These are phyloP conservation scores for Camelina laxa DNA, from an alignment of 345 rosid genomes.

Conservation along the genomic window DNA sequence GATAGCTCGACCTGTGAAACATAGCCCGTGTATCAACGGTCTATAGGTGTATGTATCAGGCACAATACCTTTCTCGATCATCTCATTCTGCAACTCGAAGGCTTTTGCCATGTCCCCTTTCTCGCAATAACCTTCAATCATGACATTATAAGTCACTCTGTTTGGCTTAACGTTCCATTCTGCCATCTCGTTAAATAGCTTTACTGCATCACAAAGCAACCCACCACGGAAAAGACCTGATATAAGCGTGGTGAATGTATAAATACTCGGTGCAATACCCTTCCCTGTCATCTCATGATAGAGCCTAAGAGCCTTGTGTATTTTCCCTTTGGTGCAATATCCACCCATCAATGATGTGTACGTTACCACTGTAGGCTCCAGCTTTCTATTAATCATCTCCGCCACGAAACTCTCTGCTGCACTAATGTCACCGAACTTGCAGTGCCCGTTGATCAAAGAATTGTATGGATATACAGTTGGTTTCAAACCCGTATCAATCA, in stretches of 20 bases:
- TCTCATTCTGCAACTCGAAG: conserved; percentile 65
- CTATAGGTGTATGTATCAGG: conserved; percentile 89
- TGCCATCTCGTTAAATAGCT: conserved; percentile 67
- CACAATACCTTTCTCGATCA: conserved; percentile 68
- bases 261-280: conserved; percentile 65
- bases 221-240: conserved; percentile 69
- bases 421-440: conserved; percentile 67
- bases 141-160: conserved; percentile 80
- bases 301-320: conserved; percentile 65
- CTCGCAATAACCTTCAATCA: conserved; percentile 78
- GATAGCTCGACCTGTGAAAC: conserved; percentile 60
- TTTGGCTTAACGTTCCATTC: conserved; percentile 62
- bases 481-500: conserved; percentile 57
- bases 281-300: conserved; percentile 88
- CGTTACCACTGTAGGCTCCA: conserved; percentile 74
- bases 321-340: conserved; percentile 65
- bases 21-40: conserved; percentile 79
- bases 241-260: conserved; percentile 75
- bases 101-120: conserved; percentile 63
- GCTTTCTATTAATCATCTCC: conserved; percentile 64
- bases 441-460: conserved; percentile 77
- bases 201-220: conserved; percentile 60
- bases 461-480: conserved; percentile 74
- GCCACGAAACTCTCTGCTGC: conserved; percentile 58
- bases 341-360: conserved; percentile 81